Conservation (phyloP, 2,329 filamentous ascomycete species). For the Cytospora schulzeri region DNA sequence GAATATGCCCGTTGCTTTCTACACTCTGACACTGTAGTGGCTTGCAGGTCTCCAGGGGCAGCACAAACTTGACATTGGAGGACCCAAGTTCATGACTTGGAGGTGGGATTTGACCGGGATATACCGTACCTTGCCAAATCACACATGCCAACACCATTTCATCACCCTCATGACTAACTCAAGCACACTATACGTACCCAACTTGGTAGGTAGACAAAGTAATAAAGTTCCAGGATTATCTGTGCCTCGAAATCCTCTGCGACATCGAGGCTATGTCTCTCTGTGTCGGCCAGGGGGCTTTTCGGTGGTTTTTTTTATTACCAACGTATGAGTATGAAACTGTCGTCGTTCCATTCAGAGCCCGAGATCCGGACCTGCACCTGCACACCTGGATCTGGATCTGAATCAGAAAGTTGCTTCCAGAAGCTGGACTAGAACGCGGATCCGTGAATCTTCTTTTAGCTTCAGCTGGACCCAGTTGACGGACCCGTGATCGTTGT, state of each 20-base stretch:
- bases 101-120: background rate
- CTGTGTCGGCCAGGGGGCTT: background rate
- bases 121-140: background rate
- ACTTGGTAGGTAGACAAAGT: background rate
- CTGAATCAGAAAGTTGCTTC: background rate
- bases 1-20: slow-evolving; percentile 9
- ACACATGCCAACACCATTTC: no score
- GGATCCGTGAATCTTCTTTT: background rate
- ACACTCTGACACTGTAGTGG: background rate
- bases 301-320: no score
- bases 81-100: background rate
- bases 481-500: background rate
- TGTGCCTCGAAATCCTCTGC: background rate
- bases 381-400: background rate
- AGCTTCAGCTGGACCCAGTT: background rate
- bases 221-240: background rate
- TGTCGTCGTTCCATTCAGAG: background rate
- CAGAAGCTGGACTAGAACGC: slow-evolving; percentile 2
- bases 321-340: background rate
- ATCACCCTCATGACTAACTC: no score
- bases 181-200: background rate
- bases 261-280: background rate
- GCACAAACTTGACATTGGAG: background rate
- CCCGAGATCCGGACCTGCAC: background rate
- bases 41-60: background rate